Percentiles rank a stretch among this genome's conserved stretches.
phyloP scores from a whole-genome alignment of 1,284 basidiomycete genomes.

The Macrocybe sp. region DNA sequence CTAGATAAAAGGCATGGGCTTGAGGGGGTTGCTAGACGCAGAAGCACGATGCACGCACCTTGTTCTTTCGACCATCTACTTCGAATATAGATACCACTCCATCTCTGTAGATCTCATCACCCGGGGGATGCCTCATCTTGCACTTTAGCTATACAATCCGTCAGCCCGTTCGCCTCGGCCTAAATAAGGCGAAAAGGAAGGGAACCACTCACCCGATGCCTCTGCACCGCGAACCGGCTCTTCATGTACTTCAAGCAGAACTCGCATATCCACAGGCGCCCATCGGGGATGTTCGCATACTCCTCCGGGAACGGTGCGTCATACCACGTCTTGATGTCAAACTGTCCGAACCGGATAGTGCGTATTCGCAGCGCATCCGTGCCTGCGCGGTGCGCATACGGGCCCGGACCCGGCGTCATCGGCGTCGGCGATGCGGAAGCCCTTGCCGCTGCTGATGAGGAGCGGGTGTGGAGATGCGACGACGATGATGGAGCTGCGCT shows the following conservation, averaged over 20 bases:
- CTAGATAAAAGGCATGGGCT: constrained; percentile 29
- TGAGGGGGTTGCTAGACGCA: constrained; percentile 5
- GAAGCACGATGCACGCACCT: constrained; percentile 42
- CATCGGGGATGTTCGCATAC: constrained; percentile 91
- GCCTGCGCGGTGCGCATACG: too few species aligned
- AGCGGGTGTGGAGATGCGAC: constrained; percentile 25
- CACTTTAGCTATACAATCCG: constrained; percentile 74
- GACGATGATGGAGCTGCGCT: constrained; percentile 23
- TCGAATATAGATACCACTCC: constrained; percentile 90
- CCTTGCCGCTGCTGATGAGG: background rate
- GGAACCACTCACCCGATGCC: constrained; percentile 71
- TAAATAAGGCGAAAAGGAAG: constrained; percentile 6
- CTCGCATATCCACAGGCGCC: constrained; percentile 94
- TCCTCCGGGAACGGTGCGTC: constrained; percentile 99
- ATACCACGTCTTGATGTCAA: constrained; percentile 98
- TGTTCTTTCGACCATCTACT: constrained; percentile 97
- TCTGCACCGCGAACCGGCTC: constrained; percentile 81
- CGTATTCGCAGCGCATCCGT: constrained; percentile 61
- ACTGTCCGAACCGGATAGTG: constrained; percentile 90
- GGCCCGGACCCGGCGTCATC: constrained; percentile 23
- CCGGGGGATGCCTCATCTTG: constrained; percentile 92
- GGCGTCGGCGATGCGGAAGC: constrained; percentile 21
- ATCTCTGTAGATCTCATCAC: constrained; percentile 97
- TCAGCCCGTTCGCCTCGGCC: constrained; percentile 3
- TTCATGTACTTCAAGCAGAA: constrained; percentile 99